Base-by-base conservation (phyloP, 2,329 filamentous ascomycete genomes). In the Ceratocystis lukuohia region DNA sequence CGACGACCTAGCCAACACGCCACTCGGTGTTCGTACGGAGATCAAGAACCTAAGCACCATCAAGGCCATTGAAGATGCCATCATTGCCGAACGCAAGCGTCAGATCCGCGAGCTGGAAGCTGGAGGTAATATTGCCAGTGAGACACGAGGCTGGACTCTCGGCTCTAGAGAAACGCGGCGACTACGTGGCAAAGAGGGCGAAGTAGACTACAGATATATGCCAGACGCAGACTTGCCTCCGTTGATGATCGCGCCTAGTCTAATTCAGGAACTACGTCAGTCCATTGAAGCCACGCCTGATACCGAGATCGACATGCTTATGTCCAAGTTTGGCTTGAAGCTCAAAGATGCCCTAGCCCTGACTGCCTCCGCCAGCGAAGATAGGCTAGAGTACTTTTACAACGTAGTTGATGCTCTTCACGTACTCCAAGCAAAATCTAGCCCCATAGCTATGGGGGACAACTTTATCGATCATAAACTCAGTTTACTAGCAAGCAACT, bases 121-220 rank as follows among this genome's bases (percentile, higher is more conserved):
- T 3, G 93, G 93, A 0, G 89, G 89, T 0, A 76, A 78, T 0
- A 82, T 96, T 62, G 82, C 86, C 70, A 90, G 92, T 57, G 94
- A 99, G 77, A 99, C 94, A 6, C 83, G 94, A 67, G 93, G 94
- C 5, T 99, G 92, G 91, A 88, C 90, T 0, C 82, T 96, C 28
- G 91, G 91, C 1, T 87, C 85, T 69, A 91, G 84, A 3, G 87
- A 91, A 73, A 97, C 94, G 2, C 85, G 84, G 67, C 83, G 88
- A 50, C 78, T 99, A 56, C 84, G 94, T 71, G 91, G 91, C 30
- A 99, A 99, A 75, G 94, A 97, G 75, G 94, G 94, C 61, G 93
- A 96, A 73, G 91, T 97, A 5, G 94, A 99, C 75, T 99, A 99
- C 75, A 83, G 94, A 53, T 99, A 99, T 74, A 97, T 99, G 93